Evolutionary conservation across 345 rosid species (phyloP).

Genomic region (Sisymbrium altissimum): DNA sequence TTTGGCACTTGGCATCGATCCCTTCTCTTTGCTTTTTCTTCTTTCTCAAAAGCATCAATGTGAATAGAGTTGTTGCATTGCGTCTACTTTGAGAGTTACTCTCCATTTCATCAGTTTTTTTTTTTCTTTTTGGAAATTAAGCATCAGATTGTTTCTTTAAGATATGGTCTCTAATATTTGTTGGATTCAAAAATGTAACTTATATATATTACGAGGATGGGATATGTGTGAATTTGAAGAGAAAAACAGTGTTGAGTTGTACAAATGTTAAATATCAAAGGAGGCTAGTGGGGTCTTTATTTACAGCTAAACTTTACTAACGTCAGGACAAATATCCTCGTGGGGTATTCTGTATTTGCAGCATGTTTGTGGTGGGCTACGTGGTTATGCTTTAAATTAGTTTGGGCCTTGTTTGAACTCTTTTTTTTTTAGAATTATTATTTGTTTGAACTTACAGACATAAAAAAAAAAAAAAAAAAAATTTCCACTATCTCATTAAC

Average conservation of each 20-base stretch:
- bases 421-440: too few relatives aligned
- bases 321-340: background rate
- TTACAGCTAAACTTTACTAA: background rate
- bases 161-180: slow-evolving; percentile 9
- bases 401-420: background rate
- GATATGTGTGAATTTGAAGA: slow-evolving; percentile 22
- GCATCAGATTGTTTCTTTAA: slow-evolving; percentile 24
- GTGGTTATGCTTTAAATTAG: background rate
- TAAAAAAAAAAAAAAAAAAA: too few relatives aligned
- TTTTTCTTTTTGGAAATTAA: background rate
- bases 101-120: slow-evolving; percentile 11
- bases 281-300: background rate
- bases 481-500: too few relatives aligned
- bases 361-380: background rate
- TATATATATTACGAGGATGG: background rate
- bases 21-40: background rate
- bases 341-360: background rate
- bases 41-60: slow-evolving; percentile 6
- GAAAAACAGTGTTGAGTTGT: background rate
- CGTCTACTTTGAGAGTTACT: slow-evolving; percentile 17
- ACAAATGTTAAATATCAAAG: background rate
- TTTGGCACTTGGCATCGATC: slow-evolving; percentile 1
- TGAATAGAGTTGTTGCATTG: slow-evolving; percentile 23
- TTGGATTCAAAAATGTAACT: background rate
- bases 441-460: too few relatives aligned